Evolutionary conservation across 345 rosid genomes (phyloP).

Genomic region (Lepidium didymum): DNA sequence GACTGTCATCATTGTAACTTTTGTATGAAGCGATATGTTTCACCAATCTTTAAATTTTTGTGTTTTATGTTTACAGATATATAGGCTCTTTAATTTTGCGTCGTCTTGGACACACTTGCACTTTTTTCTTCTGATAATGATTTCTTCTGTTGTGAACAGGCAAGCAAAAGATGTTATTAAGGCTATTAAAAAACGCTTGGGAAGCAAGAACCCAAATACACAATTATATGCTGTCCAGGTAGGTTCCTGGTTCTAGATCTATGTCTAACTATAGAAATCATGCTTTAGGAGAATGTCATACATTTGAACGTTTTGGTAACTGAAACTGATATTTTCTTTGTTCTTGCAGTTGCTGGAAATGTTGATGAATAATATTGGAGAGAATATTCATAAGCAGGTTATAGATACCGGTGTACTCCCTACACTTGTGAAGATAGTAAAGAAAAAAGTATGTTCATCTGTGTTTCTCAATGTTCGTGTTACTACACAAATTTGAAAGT

Average conservation of each 20-base stretch:
- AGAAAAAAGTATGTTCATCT: slow-evolving; percentile 69
- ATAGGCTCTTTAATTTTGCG: background rate
- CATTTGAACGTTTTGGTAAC: background rate
- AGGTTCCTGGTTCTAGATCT: slow-evolving; percentile 19
- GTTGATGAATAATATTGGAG: slow-evolving; percentile 95
- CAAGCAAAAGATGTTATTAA: slow-evolving; percentile 76
- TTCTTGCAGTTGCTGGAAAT: slow-evolving; percentile 75
- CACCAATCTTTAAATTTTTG: background rate
- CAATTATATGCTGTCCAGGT: slow-evolving; percentile 85
- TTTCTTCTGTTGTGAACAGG: slow-evolving; percentile 34
- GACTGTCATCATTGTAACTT: background rate
- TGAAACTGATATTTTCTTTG: background rate
- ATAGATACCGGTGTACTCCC: slow-evolving; percentile 66
- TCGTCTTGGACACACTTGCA: background rate
- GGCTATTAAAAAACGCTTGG: slow-evolving; percentile 85
- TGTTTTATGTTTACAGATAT: background rate
- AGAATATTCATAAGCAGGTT: slow-evolving; percentile 67
- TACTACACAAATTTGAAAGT: slow-evolving; percentile 6
- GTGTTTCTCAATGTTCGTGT: background rate
- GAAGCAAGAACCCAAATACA: slow-evolving; percentile 53
- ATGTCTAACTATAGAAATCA: background rate
- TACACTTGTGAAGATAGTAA: slow-evolving; percentile 81
- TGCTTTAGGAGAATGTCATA: background rate
- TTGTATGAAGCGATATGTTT: background rate
- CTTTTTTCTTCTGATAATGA: background rate